phyloP scores from a whole-genome alignment of 257 asterid species.

The Voacanga thouarsii region DNA sequence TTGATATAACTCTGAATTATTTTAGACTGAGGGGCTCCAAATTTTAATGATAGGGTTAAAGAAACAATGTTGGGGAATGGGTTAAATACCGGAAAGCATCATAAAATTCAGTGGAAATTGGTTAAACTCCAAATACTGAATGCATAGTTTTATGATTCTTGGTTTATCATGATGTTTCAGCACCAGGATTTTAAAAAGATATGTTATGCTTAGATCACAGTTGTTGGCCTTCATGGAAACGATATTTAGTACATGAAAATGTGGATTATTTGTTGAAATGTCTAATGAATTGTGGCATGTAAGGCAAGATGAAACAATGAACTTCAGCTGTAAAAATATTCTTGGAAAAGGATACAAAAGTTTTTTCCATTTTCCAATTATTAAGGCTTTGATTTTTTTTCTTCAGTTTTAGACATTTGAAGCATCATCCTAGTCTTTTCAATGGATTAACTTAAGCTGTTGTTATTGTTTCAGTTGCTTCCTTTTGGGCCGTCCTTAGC shows the following conservation, averaged over 20 bases:
- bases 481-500: slow-evolving; percentile 82
- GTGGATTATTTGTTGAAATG: neutral
- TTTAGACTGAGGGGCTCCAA: neutral
- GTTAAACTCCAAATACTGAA: neutral
- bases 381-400: neutral
- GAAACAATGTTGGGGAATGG: neutral
- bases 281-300: neutral
- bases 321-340: neutral
- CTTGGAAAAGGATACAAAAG: neutral
- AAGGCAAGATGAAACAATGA: neutral
- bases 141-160: neutral
- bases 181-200: neutral
- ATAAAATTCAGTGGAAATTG: neutral
- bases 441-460: slow-evolving; percentile 1
- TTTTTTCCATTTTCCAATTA: neutral
- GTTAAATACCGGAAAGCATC: neutral
- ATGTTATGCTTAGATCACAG: neutral
- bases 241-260: neutral
- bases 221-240: neutral
- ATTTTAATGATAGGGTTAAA: neutral
- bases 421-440: neutral
- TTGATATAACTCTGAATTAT: neutral
- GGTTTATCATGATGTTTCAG: neutral
- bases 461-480: slow-evolving; percentile 57
- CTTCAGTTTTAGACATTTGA: neutral